Conservation (phyloP, 768 basidiomycete genomes). For the Scleroderma bovista region DNA sequence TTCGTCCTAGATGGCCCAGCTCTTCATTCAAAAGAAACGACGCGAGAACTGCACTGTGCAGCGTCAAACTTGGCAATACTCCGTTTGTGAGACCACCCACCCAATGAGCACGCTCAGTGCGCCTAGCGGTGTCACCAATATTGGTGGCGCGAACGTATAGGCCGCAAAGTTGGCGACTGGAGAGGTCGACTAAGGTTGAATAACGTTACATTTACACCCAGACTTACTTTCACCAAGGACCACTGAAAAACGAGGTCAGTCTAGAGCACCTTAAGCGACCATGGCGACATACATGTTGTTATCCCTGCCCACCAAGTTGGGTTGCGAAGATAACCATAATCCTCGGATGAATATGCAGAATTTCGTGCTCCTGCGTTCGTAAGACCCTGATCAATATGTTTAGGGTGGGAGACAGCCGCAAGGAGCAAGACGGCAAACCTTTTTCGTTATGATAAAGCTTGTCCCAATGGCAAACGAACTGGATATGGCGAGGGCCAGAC, state of each 20-base stretch:
- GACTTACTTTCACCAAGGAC: slow-evolving; percentile 84
- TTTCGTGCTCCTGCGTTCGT: slow-evolving; percentile 72
- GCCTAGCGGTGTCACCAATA: slow-evolving; percentile 97
- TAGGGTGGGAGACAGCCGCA: slow-evolving; percentile 6
- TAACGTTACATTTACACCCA: background rate
- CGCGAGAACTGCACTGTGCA: slow-evolving; percentile 79
- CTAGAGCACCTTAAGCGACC: slow-evolving; percentile 3
- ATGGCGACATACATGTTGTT: slow-evolving; percentile 67
- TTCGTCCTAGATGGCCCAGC: slow-evolving; percentile 85
- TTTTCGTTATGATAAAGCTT: slow-evolving; percentile 99
- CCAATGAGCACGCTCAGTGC: slow-evolving; percentile 95
- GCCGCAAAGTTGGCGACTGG: slow-evolving; percentile 89
- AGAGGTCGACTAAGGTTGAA: background rate
- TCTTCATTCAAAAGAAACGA: slow-evolving; percentile 91
- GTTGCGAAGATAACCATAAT: slow-evolving; percentile 80
- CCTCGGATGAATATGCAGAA: slow-evolving; percentile 59
- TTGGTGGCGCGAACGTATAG: slow-evolving; percentile 96
- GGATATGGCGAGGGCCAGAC: slow-evolving; percentile 81
- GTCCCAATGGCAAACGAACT: slow-evolving; percentile 87
- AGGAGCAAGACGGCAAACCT: slow-evolving; percentile 44
- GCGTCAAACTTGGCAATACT: slow-evolving; percentile 6
- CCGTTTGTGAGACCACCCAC: slow-evolving; percentile 39
- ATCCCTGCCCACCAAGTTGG: slow-evolving; percentile 98
- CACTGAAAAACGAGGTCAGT: slow-evolving; percentile 48
- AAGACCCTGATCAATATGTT: slow-evolving; percentile 57